These are phyloP conservation scores for Metrosideros polymorpha DNA, from an alignment of 441 rosid genomes.

Conservation along the genomic window DNA sequence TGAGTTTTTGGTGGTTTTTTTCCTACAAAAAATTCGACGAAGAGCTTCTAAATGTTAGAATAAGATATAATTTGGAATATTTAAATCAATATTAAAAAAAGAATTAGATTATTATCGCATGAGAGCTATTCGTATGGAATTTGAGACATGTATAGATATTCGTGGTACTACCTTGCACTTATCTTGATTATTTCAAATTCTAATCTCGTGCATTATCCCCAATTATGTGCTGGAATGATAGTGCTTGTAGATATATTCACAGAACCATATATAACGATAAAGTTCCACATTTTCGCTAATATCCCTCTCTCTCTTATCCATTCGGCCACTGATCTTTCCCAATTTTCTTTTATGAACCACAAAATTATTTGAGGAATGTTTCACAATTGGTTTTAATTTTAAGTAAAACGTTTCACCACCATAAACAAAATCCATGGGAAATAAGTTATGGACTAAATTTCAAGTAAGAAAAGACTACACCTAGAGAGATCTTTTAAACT, in stretches of 20 bases:
- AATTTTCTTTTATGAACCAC: background rate
- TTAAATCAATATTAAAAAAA: background rate
- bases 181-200: background rate
- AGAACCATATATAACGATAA: background rate
- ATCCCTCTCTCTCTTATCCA: background rate
- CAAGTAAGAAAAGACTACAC: background rate
- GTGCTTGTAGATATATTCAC: background rate
- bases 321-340: background rate
- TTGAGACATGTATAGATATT: background rate
- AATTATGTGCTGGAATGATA: background rate
- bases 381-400: background rate
- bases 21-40: background rate
- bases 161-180: background rate
- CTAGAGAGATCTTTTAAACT: background rate
- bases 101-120: background rate
- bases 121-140: background rate
- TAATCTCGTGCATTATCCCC: background rate
- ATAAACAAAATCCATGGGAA: background rate
- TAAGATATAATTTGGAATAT: background rate
- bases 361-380: background rate
- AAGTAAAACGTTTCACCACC: background rate
- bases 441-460: background rate
- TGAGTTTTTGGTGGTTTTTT: no score
- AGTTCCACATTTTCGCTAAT: background rate
- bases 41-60: background rate